Evolutionary conservation across 306 rosid genomes (phyloP).

Genomic region (Vigna hirtella): DNA sequence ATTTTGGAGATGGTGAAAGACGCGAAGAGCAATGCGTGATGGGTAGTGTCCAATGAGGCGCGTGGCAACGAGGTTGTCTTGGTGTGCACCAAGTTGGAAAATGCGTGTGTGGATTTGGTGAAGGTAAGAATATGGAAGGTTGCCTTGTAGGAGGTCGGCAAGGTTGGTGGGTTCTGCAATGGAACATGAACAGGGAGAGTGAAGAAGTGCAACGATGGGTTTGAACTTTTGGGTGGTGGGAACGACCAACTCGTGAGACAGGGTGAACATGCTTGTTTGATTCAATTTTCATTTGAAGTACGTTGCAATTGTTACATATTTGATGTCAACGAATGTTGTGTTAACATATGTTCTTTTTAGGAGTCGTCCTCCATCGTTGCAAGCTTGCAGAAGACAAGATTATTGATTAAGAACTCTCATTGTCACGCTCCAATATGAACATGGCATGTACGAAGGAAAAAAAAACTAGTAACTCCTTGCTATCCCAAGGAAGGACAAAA

Average conservation of each 20-base stretch:
- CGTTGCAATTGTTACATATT: background rate
- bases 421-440: background rate
- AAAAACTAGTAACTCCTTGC: too few species aligned
- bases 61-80: constrained; percentile 63
- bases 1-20: constrained; percentile 53
- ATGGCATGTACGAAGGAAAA: background rate
- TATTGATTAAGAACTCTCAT: background rate
- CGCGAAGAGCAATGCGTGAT: constrained; percentile 43
- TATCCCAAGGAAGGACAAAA: too few species aligned
- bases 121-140: constrained; percentile 46
- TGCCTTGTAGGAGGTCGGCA: constrained; percentile 54
- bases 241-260: constrained; percentile 9
- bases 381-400: background rate
- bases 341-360: too few species aligned
- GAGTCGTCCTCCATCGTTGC: background rate
- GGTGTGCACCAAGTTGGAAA: constrained; percentile 57
- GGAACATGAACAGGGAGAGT: constrained; percentile 19
- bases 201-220: constrained; percentile 38
- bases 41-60: constrained; percentile 75
- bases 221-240: constrained; percentile 35
- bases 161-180: constrained; percentile 33
- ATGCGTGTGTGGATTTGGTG: constrained; percentile 65
- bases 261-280: constrained; percentile 26
- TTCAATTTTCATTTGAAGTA: background rate
- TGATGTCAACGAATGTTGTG: background rate